Base-by-base conservation (phyloP, 116 monocot genomes). In the Dioscorea cayenensis region DNA sequence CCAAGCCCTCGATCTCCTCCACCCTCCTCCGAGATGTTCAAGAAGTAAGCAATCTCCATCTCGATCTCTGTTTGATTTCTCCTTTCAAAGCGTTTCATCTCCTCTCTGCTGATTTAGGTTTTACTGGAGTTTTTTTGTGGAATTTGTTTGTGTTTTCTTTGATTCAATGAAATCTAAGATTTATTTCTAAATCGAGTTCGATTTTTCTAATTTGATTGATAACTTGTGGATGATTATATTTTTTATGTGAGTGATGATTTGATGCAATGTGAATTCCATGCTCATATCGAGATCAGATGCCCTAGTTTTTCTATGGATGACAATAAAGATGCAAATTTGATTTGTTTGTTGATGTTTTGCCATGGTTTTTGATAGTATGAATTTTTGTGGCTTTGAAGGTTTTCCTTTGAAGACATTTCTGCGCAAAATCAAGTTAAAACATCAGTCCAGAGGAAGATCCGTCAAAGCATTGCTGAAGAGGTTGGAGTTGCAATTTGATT, bases 371-470 rank as follows among this genome's bases (percentile, higher is more conserved):
- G 55, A n/a, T 55, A 19, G 5, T 55, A 55, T n/a, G 19, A 55
- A 16, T 18, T 18, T 52, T 55, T 55, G 16, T n/a, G 55, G 10
- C 16, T 16, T 55, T 55, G 55, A 18, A 55, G 93, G 76, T 97
- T 97, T 86, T 84, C 97, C 18, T 75, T 63, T 21, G 97, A 97
- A 60, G 97, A 97, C 73, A 76, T 97, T 49, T 97, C 97, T 65
- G 93, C 84, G 43, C 93, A 97, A 80, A 93, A 93, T 80, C 97
- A 97, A 86, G 90, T 97, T 37, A 97, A 97, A 75, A 86, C 97
- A 77, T 97, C 97, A 27, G 86, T 93, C 8, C 93, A 93, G 36
- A 61, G 90, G 59, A 97, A 77, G 75, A 93, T 97, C 64, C 85
- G 97, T 14, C 97, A 88, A 80, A 93, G 86, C 77, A 86, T 97